Evolutionary conservation across 1,284 basidiomycete genomes (phyloP).

Genomic region (Neonothopanus nambi): DNA sequence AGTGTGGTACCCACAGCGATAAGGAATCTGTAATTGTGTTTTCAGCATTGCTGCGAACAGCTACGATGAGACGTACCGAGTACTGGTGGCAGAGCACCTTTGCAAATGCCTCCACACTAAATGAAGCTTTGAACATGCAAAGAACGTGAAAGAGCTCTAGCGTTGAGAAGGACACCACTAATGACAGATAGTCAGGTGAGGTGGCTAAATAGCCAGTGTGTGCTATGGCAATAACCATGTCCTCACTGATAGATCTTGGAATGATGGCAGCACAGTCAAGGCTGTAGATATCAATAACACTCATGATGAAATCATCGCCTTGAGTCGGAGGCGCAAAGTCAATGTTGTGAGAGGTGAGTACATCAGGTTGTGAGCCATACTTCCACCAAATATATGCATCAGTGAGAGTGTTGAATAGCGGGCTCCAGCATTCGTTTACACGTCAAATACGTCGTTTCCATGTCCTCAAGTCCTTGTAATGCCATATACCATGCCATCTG

Average conservation of each 20-base stretch:
- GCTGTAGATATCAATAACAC: background rate
- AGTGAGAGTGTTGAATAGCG: background rate
- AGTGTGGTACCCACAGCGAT: background rate
- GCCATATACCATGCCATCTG: background rate
- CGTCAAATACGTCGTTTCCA: background rate
- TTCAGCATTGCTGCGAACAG: too few relatives aligned
- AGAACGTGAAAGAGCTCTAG: background rate
- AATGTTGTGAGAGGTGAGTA: too few relatives aligned
- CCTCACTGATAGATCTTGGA: background rate
- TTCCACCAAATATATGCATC: slow-evolving; percentile 2
- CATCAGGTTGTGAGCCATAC: too few relatives aligned
- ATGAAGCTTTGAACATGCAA: background rate
- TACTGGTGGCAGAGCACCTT: background rate
- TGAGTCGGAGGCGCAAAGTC: background rate
- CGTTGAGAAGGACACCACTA: background rate
- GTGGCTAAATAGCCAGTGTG: slow-evolving; percentile 3
- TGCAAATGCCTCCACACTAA: slow-evolving; percentile 7
- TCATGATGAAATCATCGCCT: background rate
- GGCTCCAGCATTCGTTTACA: background rate
- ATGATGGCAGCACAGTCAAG: background rate
- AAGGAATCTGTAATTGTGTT: background rate
- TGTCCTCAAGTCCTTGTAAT: background rate
- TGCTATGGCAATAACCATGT: background rate
- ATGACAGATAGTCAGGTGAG: background rate
- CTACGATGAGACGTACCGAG: background rate